Evolutionary conservation across 1,139 yeast species (phyloP), one percentile per base, ranked within the genome.

Genomic region (Saccharomycopsis hybrid): DNA sequence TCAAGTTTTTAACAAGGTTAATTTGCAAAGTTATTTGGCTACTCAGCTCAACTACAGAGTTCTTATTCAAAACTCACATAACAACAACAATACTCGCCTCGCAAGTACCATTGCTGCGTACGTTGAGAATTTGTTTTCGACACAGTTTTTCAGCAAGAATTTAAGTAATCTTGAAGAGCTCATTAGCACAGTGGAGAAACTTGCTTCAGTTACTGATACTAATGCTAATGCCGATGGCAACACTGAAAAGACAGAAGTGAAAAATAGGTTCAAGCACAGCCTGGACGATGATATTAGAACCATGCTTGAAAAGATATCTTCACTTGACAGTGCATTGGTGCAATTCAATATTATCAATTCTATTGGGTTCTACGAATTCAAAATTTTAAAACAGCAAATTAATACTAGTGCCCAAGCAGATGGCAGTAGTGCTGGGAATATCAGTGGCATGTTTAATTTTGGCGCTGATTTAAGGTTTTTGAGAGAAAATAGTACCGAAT

Each of bases 321-420:
- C 30, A 13, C 7, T 39, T 4, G 28, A 39, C 30, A 39, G 18
- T 8, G 13, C 8, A 4, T 24, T 27, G 5, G 30, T 39, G 28
- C 24, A 44, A 32, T 44, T 44, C 31, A 44, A 44, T 18, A 36
- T 38, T 28, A 25, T 36, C 30, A 36, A 44, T 31, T 44, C 47
- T 18, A 7, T 44, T 29, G 24, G 31, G 8, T 36, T 44, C 31
- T 36, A 36, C 32, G 25, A 44, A 31, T 44, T 44, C 32, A 36
- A 44, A 27, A n/a, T 9, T 4, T 39, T n/a, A 5, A 13, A 5
- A 13, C 5, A 36, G 5, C 40, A 36, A 5, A n/a, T n/a, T n/a
- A n/a, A n/a, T n/a, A n/a, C n/a, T n/a, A 36, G 11, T 13, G 11
- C 5, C 5, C 40, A 36, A 13, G 40, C 24, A 5, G n/a, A n/a